Conservation (phyloP, 78 protist species). For the Dictyostelium citrinum region DNA sequence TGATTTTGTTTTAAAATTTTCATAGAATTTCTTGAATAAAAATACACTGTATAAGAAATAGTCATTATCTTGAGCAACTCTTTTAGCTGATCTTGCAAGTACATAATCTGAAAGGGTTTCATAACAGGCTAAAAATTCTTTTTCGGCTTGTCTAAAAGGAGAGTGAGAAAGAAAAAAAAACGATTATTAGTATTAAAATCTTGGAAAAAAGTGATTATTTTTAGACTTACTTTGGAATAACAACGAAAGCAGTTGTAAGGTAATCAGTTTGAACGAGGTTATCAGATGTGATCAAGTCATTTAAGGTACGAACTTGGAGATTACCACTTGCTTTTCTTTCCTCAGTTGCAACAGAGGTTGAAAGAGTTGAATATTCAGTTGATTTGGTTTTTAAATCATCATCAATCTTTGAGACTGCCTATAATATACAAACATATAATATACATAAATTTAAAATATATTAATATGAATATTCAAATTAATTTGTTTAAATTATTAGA, state of each 20-base stretch:
- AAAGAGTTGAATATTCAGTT: slow-evolving; percentile 19
- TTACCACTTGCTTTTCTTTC: slow-evolving; percentile 78
- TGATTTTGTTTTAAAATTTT: slow-evolving; percentile 81
- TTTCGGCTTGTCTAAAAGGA: not conserved
- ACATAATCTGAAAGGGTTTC: slow-evolving; percentile 61
- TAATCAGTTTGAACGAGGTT: slow-evolving; percentile 76
- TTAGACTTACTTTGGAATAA: slow-evolving; percentile 52
- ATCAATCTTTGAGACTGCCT: slow-evolving; percentile 64
- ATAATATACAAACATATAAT: not conserved
- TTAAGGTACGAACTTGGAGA: slow-evolving; percentile 63
- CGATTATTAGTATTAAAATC: not conserved
- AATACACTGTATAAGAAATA: slow-evolving; percentile 76
- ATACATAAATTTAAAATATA: not conserved
- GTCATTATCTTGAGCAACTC: slow-evolving; percentile 81
- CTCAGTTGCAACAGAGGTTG: slow-evolving; percentile 64
- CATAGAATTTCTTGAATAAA: slow-evolving; percentile 75
- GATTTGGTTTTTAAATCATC: slow-evolving; percentile 66
- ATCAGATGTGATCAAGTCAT: slow-evolving; percentile 48
- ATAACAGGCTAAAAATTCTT: slow-evolving; percentile 43
- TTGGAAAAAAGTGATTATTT: not conserved
- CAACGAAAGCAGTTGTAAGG: slow-evolving; percentile 85
- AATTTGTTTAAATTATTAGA: no score
- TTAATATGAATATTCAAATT: not conserved
- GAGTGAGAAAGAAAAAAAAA: not conserved
- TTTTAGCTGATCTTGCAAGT: slow-evolving; percentile 78